Evolutionary conservation across 1,284 basidiomycete species (phyloP), one percentile per base, ranked within the genome.

Genomic region (Ganoderma boninense): DNA sequence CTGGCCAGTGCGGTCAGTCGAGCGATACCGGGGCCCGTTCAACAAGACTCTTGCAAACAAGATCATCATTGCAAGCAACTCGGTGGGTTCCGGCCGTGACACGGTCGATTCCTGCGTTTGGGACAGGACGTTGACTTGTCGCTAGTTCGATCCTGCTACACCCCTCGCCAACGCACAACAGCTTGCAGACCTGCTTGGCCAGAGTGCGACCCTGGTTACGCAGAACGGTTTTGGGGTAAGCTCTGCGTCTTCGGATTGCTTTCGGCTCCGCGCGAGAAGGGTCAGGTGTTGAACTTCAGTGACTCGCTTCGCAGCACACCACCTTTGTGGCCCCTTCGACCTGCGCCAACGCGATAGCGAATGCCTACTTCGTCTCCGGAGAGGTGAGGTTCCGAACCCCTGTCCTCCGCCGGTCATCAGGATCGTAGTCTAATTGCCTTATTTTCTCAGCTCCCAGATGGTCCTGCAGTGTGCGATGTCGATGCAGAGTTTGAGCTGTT

Each of bases 21-120:
- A 78, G 67, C 38, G 76, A 43, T 78, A 75, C 44, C 67, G 61
- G 4, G 76, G 77, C 0, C 76, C 75, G 10, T 77, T 77, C 65
- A 75, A 77, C 57, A 71, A 66, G 35, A 74, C 62, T n/a, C 71
- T 76, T 4, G 68, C 71, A 2, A 76, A 75, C 66, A 71, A 68
- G 29, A 70, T 78, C 38, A 54, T 79, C 6, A 59, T 78, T 7
- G 70, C 71, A 23, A 73, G 75, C 44, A 73, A 67, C 57, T 66
- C 52, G 13, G 74, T 75, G n/a, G 26, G 74, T 63, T 7, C 20
- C 26, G 13, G 3, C 40, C 16, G 18, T 35, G n/a, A 16, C n/a
- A 5, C 32, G 32, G 32, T 44, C 42, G 7, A 2, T 23, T 14
- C 2, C 29, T 6, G 10, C 13, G 4, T 20, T 32, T 20, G 14